phyloP scores from a whole-genome alignment of 768 basidiomycete species.

The Multifurca ochricompacta region DNA sequence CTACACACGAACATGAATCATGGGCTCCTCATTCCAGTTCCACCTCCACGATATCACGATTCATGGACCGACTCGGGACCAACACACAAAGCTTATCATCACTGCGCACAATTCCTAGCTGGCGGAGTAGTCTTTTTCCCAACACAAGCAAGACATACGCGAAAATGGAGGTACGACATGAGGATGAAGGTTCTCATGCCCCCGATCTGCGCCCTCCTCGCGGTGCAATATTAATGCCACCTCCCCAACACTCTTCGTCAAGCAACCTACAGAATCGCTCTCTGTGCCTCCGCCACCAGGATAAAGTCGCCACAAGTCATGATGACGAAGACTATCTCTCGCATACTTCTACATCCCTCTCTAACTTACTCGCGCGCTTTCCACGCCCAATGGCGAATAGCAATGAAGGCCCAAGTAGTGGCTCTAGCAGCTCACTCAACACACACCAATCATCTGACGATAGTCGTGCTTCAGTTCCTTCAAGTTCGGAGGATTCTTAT shows the following conservation, averaged over 20 bases:
- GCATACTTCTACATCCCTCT: neutral
- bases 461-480: neutral
- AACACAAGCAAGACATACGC: neutral
- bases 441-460: neutral
- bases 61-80: neutral
- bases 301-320: neutral
- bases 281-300: neutral
- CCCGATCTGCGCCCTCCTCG: neutral
- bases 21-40: neutral
- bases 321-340: too few relatives aligned
- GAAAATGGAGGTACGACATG: neutral
- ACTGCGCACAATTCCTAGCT: slow-evolving; percentile 2
- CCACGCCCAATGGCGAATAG: neutral
- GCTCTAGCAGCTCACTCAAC: neutral
- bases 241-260: neutral
- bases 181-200: neutral
- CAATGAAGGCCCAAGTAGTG: neutral
- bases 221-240: neutral
- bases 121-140: neutral
- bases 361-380: neutral
- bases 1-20: neutral
- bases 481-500: slow-evolving; percentile 9
- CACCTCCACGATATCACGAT: neutral
- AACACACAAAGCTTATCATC: slow-evolving; percentile 1
- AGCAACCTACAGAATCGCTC: neutral